Evolutionary conservation across 2,329 filamentous ascomycete species (phyloP), one percentile per base, ranked within the genome.

Genomic region (Ambrosiella beaveri): DNA sequence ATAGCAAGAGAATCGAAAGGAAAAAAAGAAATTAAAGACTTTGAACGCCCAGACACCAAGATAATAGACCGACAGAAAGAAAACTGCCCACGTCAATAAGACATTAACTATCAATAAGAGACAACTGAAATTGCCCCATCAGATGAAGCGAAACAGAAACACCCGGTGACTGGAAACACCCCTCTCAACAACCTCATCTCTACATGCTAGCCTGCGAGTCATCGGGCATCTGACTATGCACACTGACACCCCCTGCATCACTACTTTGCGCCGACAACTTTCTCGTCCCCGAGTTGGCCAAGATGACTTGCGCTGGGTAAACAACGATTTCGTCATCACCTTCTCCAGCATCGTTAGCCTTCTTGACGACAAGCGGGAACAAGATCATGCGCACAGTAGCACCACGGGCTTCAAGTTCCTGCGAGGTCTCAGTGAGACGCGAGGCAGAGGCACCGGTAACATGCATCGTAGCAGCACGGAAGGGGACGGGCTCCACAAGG

Each of bases 291-390:
- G 76, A 68, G 65, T 72, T 68, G 64, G 85, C 85, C 49, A 96
- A 80, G 61, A 97, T 79, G 40, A 98, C 93, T 70, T 97, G 91
- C 6, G 94, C 93, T 8, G 91, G 91, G 67, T 86, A 95, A 50
- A 98, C 88, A 52, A 97, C 90, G 63, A 95, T 88, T 74, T 97
- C 90, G 64, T 96, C 89, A 57, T 96, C 88, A 57, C 90, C 91
- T 57, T 85, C 78, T 27, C 90, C 93, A 45, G 76, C 75, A 67
- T 97, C 91, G 66, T 95, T 87, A 57, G 90, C 91, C 74, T 93
- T 94, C 74, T 95, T 95, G 65, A 97, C 88, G 15, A 98, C 91
- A 1, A 97, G 78, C 8, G 94, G 94, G 75, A 98, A 98, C 45
- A 98, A 79, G 1, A 98, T 90, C 62, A 95, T 81, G 64, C 93